A percentile compares a stretch with the other conserved stretches of the same genome.
phyloP scores from a whole-genome alignment of 176 grass and related monocot species.

The Pontederia crassipes region DNA sequence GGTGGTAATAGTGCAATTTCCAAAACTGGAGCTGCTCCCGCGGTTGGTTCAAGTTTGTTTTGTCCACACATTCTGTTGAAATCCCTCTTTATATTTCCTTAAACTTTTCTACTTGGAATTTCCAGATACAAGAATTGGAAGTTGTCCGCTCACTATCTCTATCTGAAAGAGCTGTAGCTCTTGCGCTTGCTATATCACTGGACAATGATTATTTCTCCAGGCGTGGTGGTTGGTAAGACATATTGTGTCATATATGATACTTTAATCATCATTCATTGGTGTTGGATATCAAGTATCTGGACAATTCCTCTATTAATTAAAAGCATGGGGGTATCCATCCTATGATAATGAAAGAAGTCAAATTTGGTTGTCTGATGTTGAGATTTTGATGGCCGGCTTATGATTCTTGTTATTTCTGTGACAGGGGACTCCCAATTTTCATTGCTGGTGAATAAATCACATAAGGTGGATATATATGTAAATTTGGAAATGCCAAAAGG shows the following conservation, averaged over 20 bases:
- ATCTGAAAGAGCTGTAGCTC: conserved; percentile 70
- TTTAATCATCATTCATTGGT: conserved; percentile 3
- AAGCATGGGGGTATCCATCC: background rate
- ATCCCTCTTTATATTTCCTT: conserved; percentile 7
- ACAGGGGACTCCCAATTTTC: conserved; percentile 84
- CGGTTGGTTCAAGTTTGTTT: conserved; percentile 31
- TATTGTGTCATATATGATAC: background rate
- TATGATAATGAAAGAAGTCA: background rate
- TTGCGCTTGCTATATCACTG: conserved; percentile 80
- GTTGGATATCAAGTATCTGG: background rate
- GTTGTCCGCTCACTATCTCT: conserved; percentile 60
- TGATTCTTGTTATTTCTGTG: conserved; percentile 20
- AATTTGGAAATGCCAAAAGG: too few relatives aligned
- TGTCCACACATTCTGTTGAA: background rate
- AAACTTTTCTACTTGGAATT: conserved; percentile 3
- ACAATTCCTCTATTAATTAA: background rate
- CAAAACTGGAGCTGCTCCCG: conserved; percentile 16
- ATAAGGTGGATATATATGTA: too few relatives aligned
- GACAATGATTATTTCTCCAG: conserved; percentile 87
- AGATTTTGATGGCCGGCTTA: background rate
- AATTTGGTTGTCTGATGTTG: background rate
- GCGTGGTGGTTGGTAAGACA: conserved; percentile 65
- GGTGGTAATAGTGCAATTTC: conserved; percentile 35
- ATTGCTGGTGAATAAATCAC: conserved; percentile 53
- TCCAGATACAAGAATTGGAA: conserved; percentile 57